A percentile compares a stretch with the other conserved stretches of the same genome.
Conservation (phyloP, 306 rosid genomes). For the barrel medic (Medicago truncatula) region DNA sequence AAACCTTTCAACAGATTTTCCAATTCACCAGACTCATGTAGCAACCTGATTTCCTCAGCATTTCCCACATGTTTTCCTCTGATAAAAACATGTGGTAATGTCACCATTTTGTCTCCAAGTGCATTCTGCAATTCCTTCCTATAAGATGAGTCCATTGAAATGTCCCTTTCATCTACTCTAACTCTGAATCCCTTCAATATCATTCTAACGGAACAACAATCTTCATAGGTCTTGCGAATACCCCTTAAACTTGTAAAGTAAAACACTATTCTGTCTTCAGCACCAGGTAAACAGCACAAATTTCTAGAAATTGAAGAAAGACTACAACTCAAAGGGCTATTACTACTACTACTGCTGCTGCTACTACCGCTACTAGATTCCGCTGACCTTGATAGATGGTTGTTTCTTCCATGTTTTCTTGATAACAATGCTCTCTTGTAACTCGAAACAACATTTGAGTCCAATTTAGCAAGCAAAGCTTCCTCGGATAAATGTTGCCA, state of each 20-base stretch:
- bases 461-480: constrained; percentile 72
- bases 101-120: constrained; percentile 49
- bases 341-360: background rate
- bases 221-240: constrained; percentile 74
- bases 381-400: constrained; percentile 46
- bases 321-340: constrained; percentile 50
- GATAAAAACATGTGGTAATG: constrained; percentile 71
- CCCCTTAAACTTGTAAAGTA: constrained; percentile 82
- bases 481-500: constrained; percentile 90
- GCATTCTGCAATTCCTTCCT: constrained; percentile 61
- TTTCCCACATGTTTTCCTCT: constrained; percentile 69
- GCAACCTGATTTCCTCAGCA: constrained; percentile 68
- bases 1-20: constrained; percentile 59
- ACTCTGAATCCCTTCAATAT: constrained; percentile 70
- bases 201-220: constrained; percentile 69
- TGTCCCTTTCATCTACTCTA: constrained; percentile 73
- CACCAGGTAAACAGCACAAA: constrained; percentile 25
- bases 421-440: constrained; percentile 75
- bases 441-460: constrained; percentile 68
- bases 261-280: constrained; percentile 65
- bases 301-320: background rate
- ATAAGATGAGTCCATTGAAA: constrained; percentile 79
- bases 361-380: constrained; percentile 32
- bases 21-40: constrained; percentile 74
- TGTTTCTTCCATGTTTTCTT: constrained; percentile 44